Base-by-base conservation (phyloP, 306 rosid genomes). In the Myrica gale region DNA sequence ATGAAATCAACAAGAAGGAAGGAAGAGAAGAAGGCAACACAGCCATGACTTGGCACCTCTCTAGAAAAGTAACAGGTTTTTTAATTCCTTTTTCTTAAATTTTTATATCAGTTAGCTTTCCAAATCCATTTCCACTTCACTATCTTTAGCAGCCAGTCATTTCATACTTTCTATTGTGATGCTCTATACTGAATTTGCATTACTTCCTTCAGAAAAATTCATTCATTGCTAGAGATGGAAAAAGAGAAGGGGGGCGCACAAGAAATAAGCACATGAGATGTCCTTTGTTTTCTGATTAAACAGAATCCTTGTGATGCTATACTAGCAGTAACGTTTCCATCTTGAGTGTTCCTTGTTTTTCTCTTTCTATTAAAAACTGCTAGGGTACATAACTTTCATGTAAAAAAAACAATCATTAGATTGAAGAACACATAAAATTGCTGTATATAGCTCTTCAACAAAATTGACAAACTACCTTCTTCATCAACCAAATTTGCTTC, bases 401-500 rank as follows among this genome's bases (percentile, higher is more conserved):
- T 42, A 42, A 65, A 65, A 48, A 65, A 65, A 42, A 42, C 9
- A 19, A n/a, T 65, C 48, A 65, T 7, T 37, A 41, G 11, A 65
- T 42, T 65, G 68, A 63, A 15, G 23, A 4, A 65, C 70, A 41
- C 11, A 43, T 9, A 26, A 48, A 39, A 42, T 13, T 32, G 46
- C 32, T 8, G 72, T 8, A 68, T 12, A 68, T 19, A 23, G 42
- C 17, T 65, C 61, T 74, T 53, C 60, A 74, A 57, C 7, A 52
- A 19, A 71, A 55, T 77, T 32, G 54, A 67, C 72, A 66, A 74
- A 71, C 21, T 76, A 92, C 99, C 99, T 89, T 90, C 93, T 88
- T 92, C 97, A 0, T 85, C 89, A 83, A 95, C 89, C 76, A 88
- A 85, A 88, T 90, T 95, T 74, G 97, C 90, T 82, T 92, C 97